A percentile compares a stretch with the other conserved stretches of the same genome.
Evolutionary conservation across 768 basidiomycete genomes (phyloP).

Genomic region (Gyrodon lividus): DNA sequence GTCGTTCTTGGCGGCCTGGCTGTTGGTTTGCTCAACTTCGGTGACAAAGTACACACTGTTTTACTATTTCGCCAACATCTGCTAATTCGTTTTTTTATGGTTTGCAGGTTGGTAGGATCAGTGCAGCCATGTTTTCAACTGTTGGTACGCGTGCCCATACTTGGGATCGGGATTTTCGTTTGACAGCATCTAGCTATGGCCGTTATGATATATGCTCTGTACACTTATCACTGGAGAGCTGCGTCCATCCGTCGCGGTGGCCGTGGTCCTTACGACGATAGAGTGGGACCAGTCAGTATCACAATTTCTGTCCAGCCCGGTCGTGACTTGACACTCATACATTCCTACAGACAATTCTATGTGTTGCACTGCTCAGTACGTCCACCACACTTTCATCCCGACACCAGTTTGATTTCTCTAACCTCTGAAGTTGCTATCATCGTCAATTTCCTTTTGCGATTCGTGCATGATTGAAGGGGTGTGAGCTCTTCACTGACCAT

Average conservation of each 20-base stretch:
- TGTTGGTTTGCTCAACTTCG: slow-evolving; percentile 96
- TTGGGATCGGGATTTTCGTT: not conserved
- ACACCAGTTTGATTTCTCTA: not conserved
- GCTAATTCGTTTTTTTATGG: not conserved
- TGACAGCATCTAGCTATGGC: slow-evolving; percentile 69
- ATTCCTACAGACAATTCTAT: slow-evolving; percentile 67
- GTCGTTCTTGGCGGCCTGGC: slow-evolving; percentile 96
- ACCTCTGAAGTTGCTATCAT: slow-evolving; percentile 70
- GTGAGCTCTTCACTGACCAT: not conserved
- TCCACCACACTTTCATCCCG: not conserved
- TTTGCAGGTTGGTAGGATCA: slow-evolving; percentile 85
- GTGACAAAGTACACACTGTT: slow-evolving; percentile 68
- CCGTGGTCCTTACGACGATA: slow-evolving; percentile 94
- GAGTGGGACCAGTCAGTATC: slow-evolving; percentile 84
- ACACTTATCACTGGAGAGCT: slow-evolving; percentile 96
- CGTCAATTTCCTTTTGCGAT: slow-evolving; percentile 83
- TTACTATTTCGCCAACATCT: not conserved
- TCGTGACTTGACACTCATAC: slow-evolving; percentile 9
- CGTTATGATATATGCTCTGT: slow-evolving; percentile 95
- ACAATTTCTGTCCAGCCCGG: slow-evolving; percentile 3
- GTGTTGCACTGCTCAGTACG: slow-evolving; percentile 76
- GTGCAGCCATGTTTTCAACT: slow-evolving; percentile 93
- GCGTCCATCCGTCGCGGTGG: slow-evolving; percentile 88
- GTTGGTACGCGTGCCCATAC: slow-evolving; percentile 61
- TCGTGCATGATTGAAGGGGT: slow-evolving; percentile 41